Conservation (phyloP, 768 basidiomycete genomes). For the Pleurotus platypus region DNA sequence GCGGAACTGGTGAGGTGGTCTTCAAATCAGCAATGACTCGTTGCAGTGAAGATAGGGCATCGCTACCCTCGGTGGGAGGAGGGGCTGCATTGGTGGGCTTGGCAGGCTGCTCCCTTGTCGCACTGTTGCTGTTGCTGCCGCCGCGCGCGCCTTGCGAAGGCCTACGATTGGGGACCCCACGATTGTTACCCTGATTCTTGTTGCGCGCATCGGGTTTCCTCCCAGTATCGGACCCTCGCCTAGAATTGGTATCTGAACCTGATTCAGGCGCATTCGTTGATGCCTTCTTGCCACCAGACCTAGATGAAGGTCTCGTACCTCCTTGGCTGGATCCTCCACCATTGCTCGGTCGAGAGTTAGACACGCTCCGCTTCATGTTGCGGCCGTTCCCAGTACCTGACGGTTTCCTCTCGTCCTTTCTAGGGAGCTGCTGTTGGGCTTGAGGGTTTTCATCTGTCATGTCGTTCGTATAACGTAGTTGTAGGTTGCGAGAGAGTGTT, state of each 20-base stretch:
- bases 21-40: conserved; percentile 93
- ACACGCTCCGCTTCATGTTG: conserved; percentile 51
- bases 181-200: conserved; percentile 46
- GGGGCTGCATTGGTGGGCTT: conserved; percentile 37
- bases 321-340: conserved; percentile 39
- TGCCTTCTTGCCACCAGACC: conserved; percentile 63
- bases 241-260: conserved; percentile 67
- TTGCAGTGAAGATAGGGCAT: conserved; percentile 84
- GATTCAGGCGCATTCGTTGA: conserved; percentile 51
- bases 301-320: conserved; percentile 57
- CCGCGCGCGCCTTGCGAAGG: conserved; percentile 52
- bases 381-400: conserved; percentile 45
- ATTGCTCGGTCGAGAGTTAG: conserved; percentile 45
- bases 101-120: conserved; percentile 34
- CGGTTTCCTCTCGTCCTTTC: conserved; percentile 76
- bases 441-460: conserved; percentile 83
- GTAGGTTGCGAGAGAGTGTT: conserved; percentile 35
- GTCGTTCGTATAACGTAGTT: conserved; percentile 67
- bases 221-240: conserved; percentile 51
- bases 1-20: conserved; percentile 67
- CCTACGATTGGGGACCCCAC: conserved; percentile 29
- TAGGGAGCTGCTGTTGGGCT: conserved; percentile 41
- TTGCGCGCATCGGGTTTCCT: conserved; percentile 57
- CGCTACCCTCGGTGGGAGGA: conserved; percentile 62
- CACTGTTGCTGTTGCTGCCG: conserved; percentile 21